These are phyloP conservation scores for Manihot esculenta DNA, from an alignment of 441 rosid species.

Conservation along the genomic window DNA sequence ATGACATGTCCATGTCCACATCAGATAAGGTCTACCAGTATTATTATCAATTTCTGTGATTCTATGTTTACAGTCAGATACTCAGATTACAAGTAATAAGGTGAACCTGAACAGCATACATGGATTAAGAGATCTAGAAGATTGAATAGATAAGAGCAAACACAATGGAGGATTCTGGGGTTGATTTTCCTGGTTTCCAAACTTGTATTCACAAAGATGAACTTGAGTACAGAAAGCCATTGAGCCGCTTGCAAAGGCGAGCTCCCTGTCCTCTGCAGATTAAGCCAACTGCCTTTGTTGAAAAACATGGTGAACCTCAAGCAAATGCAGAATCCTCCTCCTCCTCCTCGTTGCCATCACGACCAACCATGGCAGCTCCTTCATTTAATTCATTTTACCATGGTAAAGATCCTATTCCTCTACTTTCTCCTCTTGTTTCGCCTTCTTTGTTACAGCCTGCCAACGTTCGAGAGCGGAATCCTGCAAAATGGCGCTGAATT, in stretches of 20 bases:
- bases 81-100: background rate
- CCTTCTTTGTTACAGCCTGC: conserved; percentile 47
- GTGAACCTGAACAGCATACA: background rate
- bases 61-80: background rate
- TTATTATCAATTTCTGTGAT: background rate
- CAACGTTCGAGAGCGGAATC: conserved; percentile 32
- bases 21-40: background rate
- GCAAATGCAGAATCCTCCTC: conserved; percentile 23
- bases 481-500: conserved; percentile 33
- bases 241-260: conserved; percentile 51
- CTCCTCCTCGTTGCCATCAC: background rate
- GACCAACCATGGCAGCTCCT: conserved; percentile 19
- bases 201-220: conserved; percentile 49
- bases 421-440: conserved; percentile 69
- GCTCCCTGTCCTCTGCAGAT: conserved; percentile 61
- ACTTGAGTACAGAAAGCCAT: conserved; percentile 42
- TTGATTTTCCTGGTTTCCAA: conserved; percentile 63
- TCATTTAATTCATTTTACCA: conserved; percentile 38
- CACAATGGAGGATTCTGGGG: conserved; percentile 44
- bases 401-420: conserved; percentile 71
- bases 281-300: conserved; percentile 28
- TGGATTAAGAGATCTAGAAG: conserved; percentile 5
- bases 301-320: conserved; percentile 12
- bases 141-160: background rate
- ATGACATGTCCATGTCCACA: background rate